These are phyloP conservation scores for Nigrospora oryzae DNA, from an alignment of 2,329 filamentous ascomycete species.

Conservation along the genomic window DNA sequence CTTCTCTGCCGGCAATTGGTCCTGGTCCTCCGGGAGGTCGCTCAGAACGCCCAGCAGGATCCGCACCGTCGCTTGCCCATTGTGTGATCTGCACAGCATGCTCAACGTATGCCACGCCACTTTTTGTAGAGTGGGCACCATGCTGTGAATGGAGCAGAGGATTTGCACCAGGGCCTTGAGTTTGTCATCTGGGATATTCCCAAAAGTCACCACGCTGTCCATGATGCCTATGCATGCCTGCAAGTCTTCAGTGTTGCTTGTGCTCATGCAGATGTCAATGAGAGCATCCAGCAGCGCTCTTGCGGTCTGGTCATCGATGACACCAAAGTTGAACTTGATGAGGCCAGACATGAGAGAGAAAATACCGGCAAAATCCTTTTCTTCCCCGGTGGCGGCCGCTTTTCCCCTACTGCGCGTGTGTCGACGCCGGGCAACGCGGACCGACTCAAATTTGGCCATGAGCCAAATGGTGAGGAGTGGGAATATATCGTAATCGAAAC, in stretches of 20 bases:
- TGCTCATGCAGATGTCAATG: slow-evolving; percentile 60
- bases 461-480: slow-evolving; percentile 56
- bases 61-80: slow-evolving; percentile 60
- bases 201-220: slow-evolving; percentile 64
- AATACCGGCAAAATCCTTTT: slow-evolving; percentile 53
- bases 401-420: slow-evolving; percentile 34
- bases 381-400: slow-evolving; percentile 37
- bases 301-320: slow-evolving; percentile 54
- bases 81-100: slow-evolving; percentile 65
- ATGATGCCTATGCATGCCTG: slow-evolving; percentile 59
- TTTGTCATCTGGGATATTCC: slow-evolving; percentile 54
- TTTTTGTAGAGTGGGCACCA: slow-evolving; percentile 52
- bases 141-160: slow-evolving; percentile 62
- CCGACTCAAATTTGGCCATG: slow-evolving; percentile 42
- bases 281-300: slow-evolving; percentile 53
- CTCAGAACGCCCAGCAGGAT: slow-evolving; percentile 56
- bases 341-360: slow-evolving; percentile 60
- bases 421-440: slow-evolving; percentile 41
- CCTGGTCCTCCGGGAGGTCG: slow-evolving; percentile 29
- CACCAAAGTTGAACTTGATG: slow-evolving; percentile 68
- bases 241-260: slow-evolving; percentile 56
- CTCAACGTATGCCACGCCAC: slow-evolving; percentile 62
- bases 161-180: slow-evolving; percentile 61
- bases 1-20: slow-evolving; percentile 21
- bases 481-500: slow-evolving; percentile 60